Percentiles rank a stretch among this genome's conserved stretches.
Evolutionary conservation across 495 filamentous ascomycete genomes (phyloP).

Genomic region (Niebla homalea): DNA sequence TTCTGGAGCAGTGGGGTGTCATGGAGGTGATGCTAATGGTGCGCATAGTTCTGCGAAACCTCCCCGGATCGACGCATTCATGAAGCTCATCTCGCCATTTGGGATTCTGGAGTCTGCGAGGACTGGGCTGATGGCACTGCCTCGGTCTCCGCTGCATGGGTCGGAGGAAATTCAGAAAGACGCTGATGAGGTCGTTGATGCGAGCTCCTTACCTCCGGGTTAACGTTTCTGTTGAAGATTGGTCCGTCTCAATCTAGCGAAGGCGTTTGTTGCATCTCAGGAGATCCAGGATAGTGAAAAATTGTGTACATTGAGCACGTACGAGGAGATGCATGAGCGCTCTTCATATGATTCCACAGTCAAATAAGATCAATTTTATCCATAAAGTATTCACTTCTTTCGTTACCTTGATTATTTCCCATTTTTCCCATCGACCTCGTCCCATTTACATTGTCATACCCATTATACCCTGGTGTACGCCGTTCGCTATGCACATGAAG

Average conservation of each 20-base stretch:
- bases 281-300: background rate
- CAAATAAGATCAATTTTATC: background rate
- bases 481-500: background rate
- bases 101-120: constrained; percentile 90
- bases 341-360: background rate
- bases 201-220: constrained; percentile 82
- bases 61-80: constrained; percentile 84
- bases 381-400: background rate
- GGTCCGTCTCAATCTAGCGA: constrained; percentile 9
- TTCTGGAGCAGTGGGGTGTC: background rate
- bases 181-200: constrained; percentile 84
- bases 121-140: constrained; percentile 91
- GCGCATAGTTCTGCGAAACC: constrained; percentile 73
- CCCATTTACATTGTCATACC: background rate
- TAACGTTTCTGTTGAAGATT: constrained; percentile 31
- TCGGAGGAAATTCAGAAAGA: constrained; percentile 66
- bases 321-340: background rate
- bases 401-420: background rate
- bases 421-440: background rate
- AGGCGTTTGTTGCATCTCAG: constrained; percentile 2
- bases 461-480: background rate
- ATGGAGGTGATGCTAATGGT: background rate
- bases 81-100: constrained; percentile 92
- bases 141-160: constrained; percentile 74
- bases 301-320: too few species aligned